Evolutionary conservation across 192 early-diverging fungal genomes (phyloP), one percentile per base, ranked within the genome.

Genomic region (Borealophlyctis nickersoniae): DNA sequence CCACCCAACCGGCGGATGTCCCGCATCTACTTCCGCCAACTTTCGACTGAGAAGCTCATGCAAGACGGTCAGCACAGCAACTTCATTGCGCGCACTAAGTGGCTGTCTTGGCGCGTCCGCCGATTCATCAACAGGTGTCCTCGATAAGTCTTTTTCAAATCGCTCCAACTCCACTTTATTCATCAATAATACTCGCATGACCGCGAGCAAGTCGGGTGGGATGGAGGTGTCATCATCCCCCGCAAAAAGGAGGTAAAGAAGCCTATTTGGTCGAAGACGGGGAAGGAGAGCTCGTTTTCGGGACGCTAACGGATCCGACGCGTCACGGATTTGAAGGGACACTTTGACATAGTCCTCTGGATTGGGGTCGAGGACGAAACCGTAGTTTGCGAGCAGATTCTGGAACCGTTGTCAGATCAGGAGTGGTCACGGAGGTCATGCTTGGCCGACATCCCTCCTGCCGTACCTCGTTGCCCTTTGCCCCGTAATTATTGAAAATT

Each of bases 401-500:
- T 73, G 36, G 30, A 16, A 55, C 48, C 22, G 58, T 16, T n/a
- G n/a, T n/a, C n/a, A n/a, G n/a, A 55, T 26, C 16, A 55, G 26
- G 14, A 14, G 26, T 14, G 14, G 14, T 14, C 14, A 55, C 14
- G 14, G n/a, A n/a, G n/a, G n/a, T n/a, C n/a, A n/a, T n/a, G n/a
- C 14, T 16, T 28, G 58, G 11, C 11, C 14, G 39, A n/a, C 45
- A 14, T n/a, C 11, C 28, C 23, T 22, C 32, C 4, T 29, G 28
- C 14, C 29, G 28, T 34, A 67, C 60, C 57, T 80, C 79, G 56
- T 81, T 81, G 49, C 79, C 79, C 61, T 81, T 81, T 5, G 74
- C 71, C 0, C 79, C 79, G 48, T 81, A 81, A 49, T 81, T 81
- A 56, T 81, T 81, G 66, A 71, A 77, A 4, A 81, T 23, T 24